Base-by-base conservation (phyloP, 2,329 filamentous ascomycete genomes). In the Thelonectria blattea region DNA sequence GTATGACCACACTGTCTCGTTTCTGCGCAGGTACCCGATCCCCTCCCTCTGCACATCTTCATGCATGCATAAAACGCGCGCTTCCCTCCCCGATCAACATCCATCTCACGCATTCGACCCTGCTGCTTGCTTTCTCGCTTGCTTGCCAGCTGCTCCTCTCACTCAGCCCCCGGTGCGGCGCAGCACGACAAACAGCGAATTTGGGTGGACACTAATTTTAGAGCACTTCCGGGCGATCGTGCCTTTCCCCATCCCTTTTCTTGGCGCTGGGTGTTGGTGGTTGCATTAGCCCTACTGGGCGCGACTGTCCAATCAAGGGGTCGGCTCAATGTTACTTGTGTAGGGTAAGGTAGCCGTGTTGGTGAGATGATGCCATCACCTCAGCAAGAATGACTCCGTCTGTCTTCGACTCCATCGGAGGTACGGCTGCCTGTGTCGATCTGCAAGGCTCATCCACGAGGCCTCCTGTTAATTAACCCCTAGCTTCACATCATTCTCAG, bases 141-240 rank as follows among this genome's bases (percentile, higher is more conserved):
- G n/a, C n/a, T n/a, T n/a, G n/a, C n/a, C n/a, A n/a, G n/a, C n/a
- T n/a, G n/a, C 27, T 9, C 27, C 8, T 20, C 8, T 30, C 27
- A 30, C 49, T 48, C 52, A 48, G 52, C 52, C 52, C 27, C 52
- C 52, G 20, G 32, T 17, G 42, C 41, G 52, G 52, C 52, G 52
- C 52, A 55, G 52, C 46, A 39, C 46, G 27, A 22, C 34, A 24
- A 20, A n/a, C 14, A 37, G 11, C 34, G 34, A 37, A 3, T 37
- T 14, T 8, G 15, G 34, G 34, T 8, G 43, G 39, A 30, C 51
- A 18, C 52, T 55, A 55, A 55, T 55, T 55, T 47, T 55, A 48
- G 52, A 55, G 27, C n/a, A 37, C n/a, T 22, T 24, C 15, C 34
- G 42, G 39, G 39, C 39, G 37, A 45, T 45, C 50, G 24, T 14